A percentile compares a stretch with the other conserved stretches of the same genome.
Conservation (phyloP, 345 rosid species). For the Barbarea vulgaris region DNA sequence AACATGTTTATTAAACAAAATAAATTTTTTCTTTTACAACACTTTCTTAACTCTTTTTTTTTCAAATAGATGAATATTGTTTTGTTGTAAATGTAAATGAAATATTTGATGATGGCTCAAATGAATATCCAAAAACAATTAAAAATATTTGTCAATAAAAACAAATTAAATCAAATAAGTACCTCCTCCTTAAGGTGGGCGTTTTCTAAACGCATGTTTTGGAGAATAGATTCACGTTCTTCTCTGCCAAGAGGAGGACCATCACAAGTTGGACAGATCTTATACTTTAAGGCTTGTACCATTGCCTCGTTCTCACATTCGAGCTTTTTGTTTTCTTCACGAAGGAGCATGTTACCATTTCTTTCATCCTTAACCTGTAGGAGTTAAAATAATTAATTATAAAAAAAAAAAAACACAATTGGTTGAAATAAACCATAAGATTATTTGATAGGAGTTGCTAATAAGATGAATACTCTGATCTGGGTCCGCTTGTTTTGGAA, state of each 20-base stretch:
- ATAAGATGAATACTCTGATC: slow-evolving; percentile 48
- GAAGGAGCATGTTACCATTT: slow-evolving; percentile 52
- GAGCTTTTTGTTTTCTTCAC: slow-evolving; percentile 61
- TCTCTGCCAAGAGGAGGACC: slow-evolving; percentile 63
- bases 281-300: slow-evolving; percentile 53
- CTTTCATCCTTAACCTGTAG: slow-evolving; percentile 59
- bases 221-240: slow-evolving; percentile 44
- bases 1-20: not conserved
- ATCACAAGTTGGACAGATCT: slow-evolving; percentile 67
- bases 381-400: not conserved
- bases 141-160: not conserved
- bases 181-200: slow-evolving; percentile 54
- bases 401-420: not conserved
- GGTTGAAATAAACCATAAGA: not conserved
- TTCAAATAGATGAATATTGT: not conserved
- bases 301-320: slow-evolving; percentile 55
- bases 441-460: not conserved
- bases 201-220: slow-evolving; percentile 54
- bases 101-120: not conserved
- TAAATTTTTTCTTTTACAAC: too few species aligned
- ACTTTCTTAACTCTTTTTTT: not conserved
- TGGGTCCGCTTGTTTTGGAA: slow-evolving; percentile 85
- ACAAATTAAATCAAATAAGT: not conserved
- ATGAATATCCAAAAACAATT: not conserved
- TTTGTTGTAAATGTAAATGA: not conserved